Percentiles rank a stretch among this genome's conserved stretches.
These are phyloP conservation scores for Sanghuangporus weigelae DNA, from an alignment of 1,284 basidiomycete species.

Conservation along the genomic window DNA sequence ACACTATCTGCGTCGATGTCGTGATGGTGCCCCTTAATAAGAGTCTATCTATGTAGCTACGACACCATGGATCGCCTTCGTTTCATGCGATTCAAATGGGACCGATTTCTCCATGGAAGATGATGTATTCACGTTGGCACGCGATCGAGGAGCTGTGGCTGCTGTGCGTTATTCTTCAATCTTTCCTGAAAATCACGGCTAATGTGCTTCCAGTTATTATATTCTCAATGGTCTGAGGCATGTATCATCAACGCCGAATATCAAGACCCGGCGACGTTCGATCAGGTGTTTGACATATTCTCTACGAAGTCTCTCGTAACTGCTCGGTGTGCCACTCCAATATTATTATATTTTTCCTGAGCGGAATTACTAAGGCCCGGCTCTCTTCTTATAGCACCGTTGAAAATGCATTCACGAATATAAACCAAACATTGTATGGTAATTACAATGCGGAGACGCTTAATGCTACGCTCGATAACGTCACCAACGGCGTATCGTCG, in stretches of 20 bases:
- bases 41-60: constrained; percentile 36
- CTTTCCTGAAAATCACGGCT: neutral
- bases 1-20: constrained; percentile 5
- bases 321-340: constrained; percentile 31
- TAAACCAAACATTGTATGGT: constrained; percentile 45
- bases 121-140: constrained; percentile 79
- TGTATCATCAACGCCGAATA: constrained; percentile 76
- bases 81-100: constrained; percentile 75
- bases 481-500: constrained; percentile 45
- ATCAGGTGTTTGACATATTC: constrained; percentile 78
- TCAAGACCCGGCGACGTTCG: constrained; percentile 56
- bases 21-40: neutral
- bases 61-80: constrained; percentile 86
- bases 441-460: constrained; percentile 56
- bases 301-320: constrained; percentile 47
- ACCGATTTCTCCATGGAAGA: constrained; percentile 49
- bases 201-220: constrained; percentile 53
- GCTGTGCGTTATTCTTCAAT: constrained; percentile 43
- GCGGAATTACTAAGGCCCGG: neutral
- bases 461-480: constrained; percentile 43
- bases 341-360: neutral
- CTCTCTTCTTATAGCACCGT: constrained; percentile 5
- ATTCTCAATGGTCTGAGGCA: constrained; percentile 62
- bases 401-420: constrained; percentile 28
- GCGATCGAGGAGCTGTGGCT: constrained; percentile 71